Conservation (phyloP, 345 rosid species). For the Pistacia integerrima region DNA sequence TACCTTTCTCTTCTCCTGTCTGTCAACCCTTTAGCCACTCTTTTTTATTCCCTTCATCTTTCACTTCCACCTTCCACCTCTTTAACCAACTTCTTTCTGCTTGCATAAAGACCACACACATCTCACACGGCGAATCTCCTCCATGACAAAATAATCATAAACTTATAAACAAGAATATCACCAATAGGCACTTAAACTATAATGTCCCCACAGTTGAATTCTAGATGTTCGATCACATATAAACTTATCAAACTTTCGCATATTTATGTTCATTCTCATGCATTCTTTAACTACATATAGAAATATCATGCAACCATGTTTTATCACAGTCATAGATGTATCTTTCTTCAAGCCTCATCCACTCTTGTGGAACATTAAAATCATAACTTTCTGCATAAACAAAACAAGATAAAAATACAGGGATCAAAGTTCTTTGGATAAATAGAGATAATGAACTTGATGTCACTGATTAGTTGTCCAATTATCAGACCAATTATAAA, state of each 20-base stretch:
- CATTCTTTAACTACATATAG: not conserved
- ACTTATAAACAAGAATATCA: conserved; percentile 2
- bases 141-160: not conserved
- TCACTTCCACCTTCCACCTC: not conserved
- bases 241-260: not conserved
- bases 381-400: not conserved
- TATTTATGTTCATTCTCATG: not conserved
- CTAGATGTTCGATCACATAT: no score
- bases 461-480: not conserved
- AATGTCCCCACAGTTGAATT: no score
- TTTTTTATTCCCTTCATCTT: not conserved
- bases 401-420: not conserved
- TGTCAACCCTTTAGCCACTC: not conserved
- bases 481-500: not conserved
- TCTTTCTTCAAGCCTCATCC: not conserved
- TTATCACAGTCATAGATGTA: not conserved
- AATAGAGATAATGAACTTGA: not conserved
- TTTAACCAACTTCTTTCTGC: not conserved
- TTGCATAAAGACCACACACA: not conserved
- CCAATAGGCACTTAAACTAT: no score
- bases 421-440: not conserved
- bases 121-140: not conserved
- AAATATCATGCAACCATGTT: not conserved
- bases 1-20: not conserved
- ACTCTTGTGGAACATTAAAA: not conserved